Base-by-base conservation (phyloP, 805 yeast species). In the Schwanniomyces pseudopolymorphus region DNA sequence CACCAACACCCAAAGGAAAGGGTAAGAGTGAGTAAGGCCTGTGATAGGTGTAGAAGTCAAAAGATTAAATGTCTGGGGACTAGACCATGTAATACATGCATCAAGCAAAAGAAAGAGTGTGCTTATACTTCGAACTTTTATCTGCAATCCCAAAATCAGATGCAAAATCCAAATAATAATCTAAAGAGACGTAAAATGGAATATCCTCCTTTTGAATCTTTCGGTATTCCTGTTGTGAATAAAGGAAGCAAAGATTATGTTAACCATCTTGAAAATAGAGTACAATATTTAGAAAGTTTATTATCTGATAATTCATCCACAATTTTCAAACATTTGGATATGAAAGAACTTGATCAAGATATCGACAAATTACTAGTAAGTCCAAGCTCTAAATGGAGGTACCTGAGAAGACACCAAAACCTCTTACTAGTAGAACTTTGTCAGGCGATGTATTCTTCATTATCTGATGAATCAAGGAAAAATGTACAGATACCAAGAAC, bases 41-140 rank as follows among this genome's bases (percentile, higher is more conserved):
- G 86, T 51, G 79, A 75, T 44, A 64, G 81, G 19, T 81, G 86
- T 58, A 66, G 81, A 46, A 62, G 67, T 31, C 81, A 77, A 49
- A 80, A 81, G 59, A 77, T 78, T 47, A 81, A 81, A 53, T 81
- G 86, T 57, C 71, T 80, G 42, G 84, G 84, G 4, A 64, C 69
- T 13, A 52, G 51, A 37, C 85, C 85, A 8, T 81, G 86, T 50
- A 47, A 50, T 4, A 69, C 74, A 5, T 81, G 86, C 58, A 47
- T 57, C 6, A 65, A 67, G 53, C 71, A 65, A 44, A 63, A 57
- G 40, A 58, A 57, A 35, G 64, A 59, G n/a, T 74, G 79, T 51
- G 48, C 53, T n/a, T 70, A 56, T 44, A 47, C 55, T 14, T 38
- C 38, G 24, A 37, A 43, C 10, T 25, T 38, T 33, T 43, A 39